Evolutionary conservation across 2,329 filamentous ascomycete species (phyloP).

Genomic region (Microcyclosporella mali): DNA sequence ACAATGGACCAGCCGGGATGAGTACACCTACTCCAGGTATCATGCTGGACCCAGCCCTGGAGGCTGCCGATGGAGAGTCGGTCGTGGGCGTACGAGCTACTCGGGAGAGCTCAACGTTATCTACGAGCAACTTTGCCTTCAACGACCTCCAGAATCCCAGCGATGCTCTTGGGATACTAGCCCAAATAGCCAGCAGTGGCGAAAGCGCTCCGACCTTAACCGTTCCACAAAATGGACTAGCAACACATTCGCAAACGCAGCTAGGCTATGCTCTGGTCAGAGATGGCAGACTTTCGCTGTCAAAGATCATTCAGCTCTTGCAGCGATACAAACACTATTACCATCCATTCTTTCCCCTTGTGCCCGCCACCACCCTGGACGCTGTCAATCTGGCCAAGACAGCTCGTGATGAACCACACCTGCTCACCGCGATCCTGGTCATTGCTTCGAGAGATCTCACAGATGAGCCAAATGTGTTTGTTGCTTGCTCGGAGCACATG

Average conservation of each 20-base stretch:
- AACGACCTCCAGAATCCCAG: slow-evolving; percentile 44
- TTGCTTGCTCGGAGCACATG: slow-evolving; percentile 64
- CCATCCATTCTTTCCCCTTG: slow-evolving; percentile 65
- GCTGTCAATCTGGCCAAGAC: slow-evolving; percentile 49
- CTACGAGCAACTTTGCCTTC: slow-evolving; percentile 31
- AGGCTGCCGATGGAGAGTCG: slow-evolving; percentile 15
- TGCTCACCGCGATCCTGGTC: slow-evolving; percentile 64
- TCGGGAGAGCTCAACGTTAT: slow-evolving; percentile 26
- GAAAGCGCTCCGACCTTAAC: slow-evolving; percentile 14
- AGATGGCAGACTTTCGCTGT: slow-evolving; percentile 37
- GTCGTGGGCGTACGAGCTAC: slow-evolving; percentile 14
- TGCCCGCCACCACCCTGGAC: slow-evolving; percentile 55
- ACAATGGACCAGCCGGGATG: too few relatives aligned
- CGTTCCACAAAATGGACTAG: slow-evolving; percentile 3
- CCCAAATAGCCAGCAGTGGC: slow-evolving; percentile 39
- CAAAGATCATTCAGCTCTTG: slow-evolving; percentile 48
- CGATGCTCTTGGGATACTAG: slow-evolving; percentile 44
- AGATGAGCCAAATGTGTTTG: slow-evolving; percentile 57
- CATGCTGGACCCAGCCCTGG: slow-evolving; percentile 28
- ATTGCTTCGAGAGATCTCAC: slow-evolving; percentile 66
- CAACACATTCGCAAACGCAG: slow-evolving; percentile 13
- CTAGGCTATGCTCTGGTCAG: slow-evolving; percentile 41
- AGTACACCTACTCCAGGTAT: slow-evolving; percentile 18
- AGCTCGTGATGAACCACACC: slow-evolving; percentile 56
- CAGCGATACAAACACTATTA: slow-evolving; percentile 59